Evolutionary conservation across 352 stramenopile species (phyloP).

Genomic region (Blastocystis sp.): DNA sequence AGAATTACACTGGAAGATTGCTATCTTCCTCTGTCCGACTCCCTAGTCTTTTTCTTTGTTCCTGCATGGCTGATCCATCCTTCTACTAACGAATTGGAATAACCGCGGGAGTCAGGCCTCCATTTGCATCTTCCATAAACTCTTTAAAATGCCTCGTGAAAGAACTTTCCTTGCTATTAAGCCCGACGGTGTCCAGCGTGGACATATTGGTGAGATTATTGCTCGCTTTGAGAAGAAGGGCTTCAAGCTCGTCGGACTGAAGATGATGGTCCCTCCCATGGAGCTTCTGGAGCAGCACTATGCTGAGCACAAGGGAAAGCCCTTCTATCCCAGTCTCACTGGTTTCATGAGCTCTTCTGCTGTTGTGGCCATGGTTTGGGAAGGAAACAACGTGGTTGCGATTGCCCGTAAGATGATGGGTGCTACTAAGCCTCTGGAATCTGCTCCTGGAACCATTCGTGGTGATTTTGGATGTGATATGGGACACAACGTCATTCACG

Average conservation of each 20-base stretch:
- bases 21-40: too few species aligned
- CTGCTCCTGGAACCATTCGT: constrained; percentile 88
- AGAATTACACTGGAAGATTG: too few species aligned
- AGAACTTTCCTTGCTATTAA: constrained; percentile 73
- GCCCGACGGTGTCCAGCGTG: constrained; percentile 90
- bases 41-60: background rate
- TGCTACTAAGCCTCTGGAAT: constrained; percentile 88
- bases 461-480: constrained; percentile 83
- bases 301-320: constrained; percentile 83
- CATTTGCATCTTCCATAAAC: background rate
- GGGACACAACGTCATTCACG: constrained; percentile 89
- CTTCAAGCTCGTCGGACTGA: constrained; percentile 91
- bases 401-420: constrained; percentile 90
- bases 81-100: background rate
- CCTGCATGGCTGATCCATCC: background rate
- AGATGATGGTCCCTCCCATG: constrained; percentile 74
- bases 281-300: constrained; percentile 80
- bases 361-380: constrained; percentile 71
- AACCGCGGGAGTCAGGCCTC: background rate
- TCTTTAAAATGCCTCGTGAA: constrained; percentile 66
- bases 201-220: constrained; percentile 87
- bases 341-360: constrained; percentile 87
- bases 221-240: constrained; percentile 92
- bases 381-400: constrained; percentile 83
- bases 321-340: constrained; percentile 84